Percentiles rank a stretch among this genome's conserved stretches.
Evolutionary conservation across 257 asterid species (phyloP).

Genomic region (Verbena officinalis): DNA sequence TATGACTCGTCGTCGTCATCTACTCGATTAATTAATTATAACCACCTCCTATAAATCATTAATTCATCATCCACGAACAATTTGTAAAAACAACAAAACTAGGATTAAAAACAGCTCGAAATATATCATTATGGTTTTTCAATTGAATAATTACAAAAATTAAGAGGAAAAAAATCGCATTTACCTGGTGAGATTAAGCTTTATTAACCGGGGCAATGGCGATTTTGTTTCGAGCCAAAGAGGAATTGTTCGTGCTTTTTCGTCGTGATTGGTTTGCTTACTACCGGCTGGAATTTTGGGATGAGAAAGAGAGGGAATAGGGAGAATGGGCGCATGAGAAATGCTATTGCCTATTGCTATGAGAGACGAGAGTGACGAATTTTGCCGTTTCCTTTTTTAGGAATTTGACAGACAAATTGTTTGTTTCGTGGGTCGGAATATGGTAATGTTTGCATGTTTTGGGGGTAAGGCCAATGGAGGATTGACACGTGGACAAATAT

Average conservation of each 20-base stretch:
- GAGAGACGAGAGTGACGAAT: neutral
- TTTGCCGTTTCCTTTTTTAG: conserved; percentile 21
- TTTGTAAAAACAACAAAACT: too few relatives aligned
- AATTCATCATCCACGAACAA: conserved; percentile 1
- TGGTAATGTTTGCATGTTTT: neutral
- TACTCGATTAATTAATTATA: conserved; percentile 47
- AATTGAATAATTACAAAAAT: neutral
- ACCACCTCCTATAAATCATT: conserved; percentile 37
- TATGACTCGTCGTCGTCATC: conserved; percentile 73
- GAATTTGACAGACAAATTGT: conserved; percentile 6
- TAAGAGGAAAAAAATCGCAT: neutral
- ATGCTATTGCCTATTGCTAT: too few relatives aligned
- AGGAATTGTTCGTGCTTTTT: conserved; percentile 3
- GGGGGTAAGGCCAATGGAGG: too few relatives aligned
- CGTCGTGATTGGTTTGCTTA: conserved; percentile 7
- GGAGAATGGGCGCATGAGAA: conserved; percentile 27
- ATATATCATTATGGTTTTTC: conserved; percentile 1
- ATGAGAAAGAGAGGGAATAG: conserved; percentile 26
- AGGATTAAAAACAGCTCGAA: neutral
- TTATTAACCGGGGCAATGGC: conserved; percentile 42
- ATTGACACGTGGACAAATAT: too few relatives aligned
- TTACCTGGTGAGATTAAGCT: conserved; percentile 40
- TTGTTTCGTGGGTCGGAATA: too few relatives aligned
- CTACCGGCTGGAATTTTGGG: conserved; percentile 22
- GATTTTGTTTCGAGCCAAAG: conserved; percentile 35